A percentile compares a stretch with the other conserved stretches of the same genome.
phyloP scores from a whole-genome alignment of 2,329 filamentous ascomycete species.

The Aspergillus brunneoviolaceus region DNA sequence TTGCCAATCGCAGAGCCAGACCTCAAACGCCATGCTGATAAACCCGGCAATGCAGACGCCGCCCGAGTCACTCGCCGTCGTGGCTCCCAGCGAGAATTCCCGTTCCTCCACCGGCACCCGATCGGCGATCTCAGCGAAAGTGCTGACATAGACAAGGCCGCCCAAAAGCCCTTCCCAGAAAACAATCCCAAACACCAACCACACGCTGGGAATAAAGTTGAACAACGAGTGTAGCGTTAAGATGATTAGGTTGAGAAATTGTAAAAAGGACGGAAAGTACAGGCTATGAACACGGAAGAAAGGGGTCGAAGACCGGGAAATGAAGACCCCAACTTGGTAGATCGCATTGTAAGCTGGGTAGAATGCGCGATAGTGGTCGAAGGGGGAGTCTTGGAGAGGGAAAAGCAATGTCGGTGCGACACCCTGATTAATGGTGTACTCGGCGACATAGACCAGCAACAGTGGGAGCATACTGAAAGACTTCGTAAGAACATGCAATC shows the following conservation, averaged over 20 bases:
- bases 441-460: slow-evolving; percentile 87
- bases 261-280: slow-evolving; percentile 79
- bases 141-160: slow-evolving; percentile 91
- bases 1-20: slow-evolving; percentile 79
- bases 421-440: slow-evolving; percentile 97
- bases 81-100: slow-evolving; percentile 88
- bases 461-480: slow-evolving; percentile 75
- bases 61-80: slow-evolving; percentile 85
- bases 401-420: slow-evolving; percentile 88
- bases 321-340: slow-evolving; percentile 92
- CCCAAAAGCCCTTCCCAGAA: slow-evolving; percentile 95
- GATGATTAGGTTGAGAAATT: slow-evolving; percentile 72
- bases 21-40: slow-evolving; percentile 78
- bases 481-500: slow-evolving; percentile 13
- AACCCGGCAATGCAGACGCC: slow-evolving; percentile 89
- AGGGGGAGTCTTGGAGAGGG: slow-evolving; percentile 72
- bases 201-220: slow-evolving; percentile 80
- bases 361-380: slow-evolving; percentile 77
- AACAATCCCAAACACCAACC: slow-evolving; percentile 77
- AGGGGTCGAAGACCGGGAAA: slow-evolving; percentile 86
- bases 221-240: slow-evolving; percentile 75
- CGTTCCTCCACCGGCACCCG: slow-evolving; percentile 72
- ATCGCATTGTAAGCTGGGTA: slow-evolving; percentile 94
- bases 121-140: slow-evolving; percentile 91
- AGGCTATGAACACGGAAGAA: slow-evolving; percentile 79